Base-by-base conservation (phyloP, 2,329 filamentous ascomycete genomes). In the Fusarium chuoi region DNA sequence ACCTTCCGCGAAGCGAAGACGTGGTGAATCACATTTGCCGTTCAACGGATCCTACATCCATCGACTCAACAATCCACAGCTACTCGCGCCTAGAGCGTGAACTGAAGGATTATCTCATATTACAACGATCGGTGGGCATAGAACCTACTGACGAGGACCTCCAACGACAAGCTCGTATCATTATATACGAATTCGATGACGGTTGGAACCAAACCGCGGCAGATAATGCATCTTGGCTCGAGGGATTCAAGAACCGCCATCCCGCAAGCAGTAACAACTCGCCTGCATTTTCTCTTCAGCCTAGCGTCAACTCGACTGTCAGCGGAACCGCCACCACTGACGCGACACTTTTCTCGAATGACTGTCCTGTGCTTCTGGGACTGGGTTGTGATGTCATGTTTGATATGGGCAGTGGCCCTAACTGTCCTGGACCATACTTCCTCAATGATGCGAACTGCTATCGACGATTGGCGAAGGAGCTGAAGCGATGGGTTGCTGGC, bases 131-230 rank as follows among this genome's bases (percentile, higher is more conserved):
- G 1, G 75, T 83, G 20, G 87, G 88, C 2, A 76, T 84, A 3
- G 84, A 87, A 54, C 87, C 88, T 1, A 84, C 84, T 1, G 88
- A 91, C 67, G 84, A 84, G 5, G 87, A 88, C 51, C 78, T 92
- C 44, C 89, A 90, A 75, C 82, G 82, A 35, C 84, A 90, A 74
- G 89, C 89, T 28, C 86, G 90, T 70, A 84, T 90, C 58, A 89
- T 91, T 74, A 89, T 91, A 28, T 91, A 90, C 79, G 89, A 90
- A 52, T 87, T 85, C 65, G 88, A 91, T 59, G 89, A 91, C 73
- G 86, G 86, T 15, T 91, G 89, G 89, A 91, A 91, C 71, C 89
- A 91, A 75, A 92, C 89, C 4, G 87, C 86, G 1, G 88, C 89
- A 7, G 89, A 92, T 71, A 88, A 89, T 68, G 71, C 82, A 6